Evolutionary conservation across 345 rosid species (phyloP).

Genomic region (Clausena lansium): DNA sequence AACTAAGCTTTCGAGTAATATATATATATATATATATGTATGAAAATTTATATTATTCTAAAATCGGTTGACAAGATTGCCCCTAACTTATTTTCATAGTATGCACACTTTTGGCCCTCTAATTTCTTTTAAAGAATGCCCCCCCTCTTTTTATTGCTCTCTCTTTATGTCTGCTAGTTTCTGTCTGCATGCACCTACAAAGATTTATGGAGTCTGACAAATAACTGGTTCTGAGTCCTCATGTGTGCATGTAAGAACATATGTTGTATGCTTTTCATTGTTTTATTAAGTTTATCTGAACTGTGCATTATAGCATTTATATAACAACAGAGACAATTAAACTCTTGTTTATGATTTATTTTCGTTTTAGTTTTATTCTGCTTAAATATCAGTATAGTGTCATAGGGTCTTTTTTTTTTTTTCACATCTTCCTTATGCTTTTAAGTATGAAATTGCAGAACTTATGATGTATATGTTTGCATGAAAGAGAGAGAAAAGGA

Average conservation of each 20-base stretch:
- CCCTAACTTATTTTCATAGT: neutral
- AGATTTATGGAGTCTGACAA: neutral
- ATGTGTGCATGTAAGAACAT: neutral
- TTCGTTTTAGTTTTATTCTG: neutral
- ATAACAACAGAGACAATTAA: neutral
- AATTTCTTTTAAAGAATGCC: neutral
- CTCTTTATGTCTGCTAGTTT: neutral
- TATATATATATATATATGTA: no score
- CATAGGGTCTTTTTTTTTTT: constrained; percentile 3
- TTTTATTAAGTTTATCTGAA: constrained; percentile 6
- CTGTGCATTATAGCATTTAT: constrained; percentile 5
- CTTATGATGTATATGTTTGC: neutral
- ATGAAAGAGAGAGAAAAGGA: neutral
- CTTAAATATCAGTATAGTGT: neutral
- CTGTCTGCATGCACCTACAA: neutral
- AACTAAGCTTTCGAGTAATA: neutral
- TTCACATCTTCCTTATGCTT: constrained; percentile 6
- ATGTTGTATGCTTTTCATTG: neutral
- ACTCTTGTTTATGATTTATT: neutral
- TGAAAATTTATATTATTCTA: no score
- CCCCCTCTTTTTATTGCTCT: neutral
- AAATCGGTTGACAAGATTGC: no score
- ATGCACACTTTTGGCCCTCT: neutral
- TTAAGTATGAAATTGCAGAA: constrained; percentile 8
- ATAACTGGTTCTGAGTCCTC: neutral